Conservation (phyloP, 305 asterid species). For the Solanum hybrid region DNA sequence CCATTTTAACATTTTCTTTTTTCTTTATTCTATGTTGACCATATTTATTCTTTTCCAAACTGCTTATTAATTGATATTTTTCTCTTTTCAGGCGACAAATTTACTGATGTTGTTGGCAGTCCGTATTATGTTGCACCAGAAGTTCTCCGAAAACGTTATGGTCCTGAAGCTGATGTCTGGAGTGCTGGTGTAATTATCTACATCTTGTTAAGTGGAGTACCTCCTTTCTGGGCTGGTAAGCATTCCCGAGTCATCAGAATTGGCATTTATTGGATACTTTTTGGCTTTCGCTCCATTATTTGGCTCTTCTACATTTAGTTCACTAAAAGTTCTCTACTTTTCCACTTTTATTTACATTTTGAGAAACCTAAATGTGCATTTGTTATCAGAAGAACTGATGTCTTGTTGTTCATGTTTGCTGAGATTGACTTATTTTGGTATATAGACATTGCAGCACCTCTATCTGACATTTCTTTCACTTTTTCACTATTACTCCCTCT, state of each 20-base stretch:
- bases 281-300: background rate
- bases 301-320: background rate
- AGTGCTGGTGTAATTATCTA: slow-evolving; percentile 81
- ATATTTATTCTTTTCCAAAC: background rate
- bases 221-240: slow-evolving; percentile 94
- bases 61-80: background rate
- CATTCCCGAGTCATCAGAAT: background rate
- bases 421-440: background rate
- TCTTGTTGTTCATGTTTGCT: background rate
- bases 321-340: background rate
- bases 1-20: background rate
- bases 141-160: slow-evolving; percentile 55
- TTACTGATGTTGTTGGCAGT: slow-evolving; percentile 75
- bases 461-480: background rate
- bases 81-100: slow-evolving; percentile 41
- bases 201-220: slow-evolving; percentile 63
- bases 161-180: slow-evolving; percentile 85
- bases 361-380: background rate
- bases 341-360: background rate
- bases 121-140: slow-evolving; percentile 89
- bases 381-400: background rate
- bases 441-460: background rate
- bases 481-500: background rate
- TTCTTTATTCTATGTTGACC: background rate
- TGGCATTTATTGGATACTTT: background rate